These are phyloP conservation scores for Apiotrichum domesticum DNA, from an alignment of 1,284 basidiomycete genomes.

Conservation along the genomic window DNA sequence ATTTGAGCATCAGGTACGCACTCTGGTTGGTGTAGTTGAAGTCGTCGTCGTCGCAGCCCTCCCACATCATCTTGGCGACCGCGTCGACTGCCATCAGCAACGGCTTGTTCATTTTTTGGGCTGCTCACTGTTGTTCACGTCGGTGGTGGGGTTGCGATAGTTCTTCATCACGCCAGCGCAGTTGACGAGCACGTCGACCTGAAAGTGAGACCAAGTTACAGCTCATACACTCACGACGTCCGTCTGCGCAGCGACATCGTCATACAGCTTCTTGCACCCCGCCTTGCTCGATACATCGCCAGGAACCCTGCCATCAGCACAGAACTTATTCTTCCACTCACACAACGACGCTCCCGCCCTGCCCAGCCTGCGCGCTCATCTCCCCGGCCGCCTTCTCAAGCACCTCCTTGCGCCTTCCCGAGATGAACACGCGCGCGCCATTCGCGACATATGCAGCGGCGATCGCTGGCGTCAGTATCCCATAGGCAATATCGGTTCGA, in stretches of 20 bases:
- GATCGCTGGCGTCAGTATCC: constrained; percentile 21
- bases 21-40: constrained; percentile 25
- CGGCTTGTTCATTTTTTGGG: neutral
- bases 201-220: neutral
- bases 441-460: constrained; percentile 41
- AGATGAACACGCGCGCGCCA: constrained; percentile 47
- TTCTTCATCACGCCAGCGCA: constrained; percentile 35
- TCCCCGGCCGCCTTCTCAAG: constrained; percentile 38
- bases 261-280: constrained; percentile 31
- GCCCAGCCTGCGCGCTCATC: constrained; percentile 20
- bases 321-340: neutral
- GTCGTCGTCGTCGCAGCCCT: constrained; percentile 33
- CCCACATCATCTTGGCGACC: constrained; percentile 34
- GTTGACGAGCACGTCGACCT: constrained; percentile 39
- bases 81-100: neutral
- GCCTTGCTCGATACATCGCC: constrained; percentile 44
- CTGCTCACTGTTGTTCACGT: constrained; percentile 31
- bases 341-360: constrained; percentile 18
- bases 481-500: too few relatives aligned
- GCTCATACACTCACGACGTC: constrained; percentile 6
- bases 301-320: constrained; percentile 26
- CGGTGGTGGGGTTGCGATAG: constrained; percentile 25
- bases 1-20: neutral
- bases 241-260: constrained; percentile 27
- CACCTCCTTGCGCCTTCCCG: constrained; percentile 41